Evolutionary conservation across 2,329 filamentous ascomycete genomes (phyloP).

Genomic region (Colletotrichum sp.): DNA sequence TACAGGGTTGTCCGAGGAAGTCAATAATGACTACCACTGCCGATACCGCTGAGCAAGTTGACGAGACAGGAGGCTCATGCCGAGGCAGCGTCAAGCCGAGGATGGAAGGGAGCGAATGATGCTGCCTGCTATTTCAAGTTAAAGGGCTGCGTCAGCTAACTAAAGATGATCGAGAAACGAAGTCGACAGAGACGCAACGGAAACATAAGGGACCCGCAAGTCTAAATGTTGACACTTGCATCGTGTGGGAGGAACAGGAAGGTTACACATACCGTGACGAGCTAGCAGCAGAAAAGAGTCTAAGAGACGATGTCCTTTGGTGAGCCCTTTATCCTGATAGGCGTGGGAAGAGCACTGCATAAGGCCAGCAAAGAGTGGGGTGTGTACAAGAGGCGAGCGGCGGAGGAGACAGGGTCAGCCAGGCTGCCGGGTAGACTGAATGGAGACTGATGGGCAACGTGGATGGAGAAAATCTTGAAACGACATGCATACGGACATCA

Average conservation of each 20-base stretch:
- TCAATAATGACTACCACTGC: not conserved
- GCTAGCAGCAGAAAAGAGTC: not conserved
- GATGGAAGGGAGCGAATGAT: not conserved
- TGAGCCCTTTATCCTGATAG: slow-evolving; percentile 10
- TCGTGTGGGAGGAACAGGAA: not conserved
- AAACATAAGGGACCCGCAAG: not conserved
- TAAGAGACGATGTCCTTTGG: not conserved
- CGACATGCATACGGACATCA: slow-evolving; percentile 10
- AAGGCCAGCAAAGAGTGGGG: slow-evolving; percentile 16
- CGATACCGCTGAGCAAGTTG: not conserved
- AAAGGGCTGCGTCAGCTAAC: not conserved
- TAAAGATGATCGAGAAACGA: not conserved
- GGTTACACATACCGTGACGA: slow-evolving; percentile 11
- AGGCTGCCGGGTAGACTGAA: not conserved
- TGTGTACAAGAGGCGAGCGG: slow-evolving; percentile 8
- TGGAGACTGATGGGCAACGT: not conserved
- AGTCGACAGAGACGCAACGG: not conserved
- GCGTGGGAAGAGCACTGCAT: slow-evolving; percentile 9
- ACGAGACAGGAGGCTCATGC: not conserved
- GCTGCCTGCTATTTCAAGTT: not conserved
- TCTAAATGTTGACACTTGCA: slow-evolving; percentile 8
- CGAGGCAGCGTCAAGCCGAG: not conserved
- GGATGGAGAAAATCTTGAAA: slow-evolving; percentile 1
- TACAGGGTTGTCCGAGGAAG: not conserved
- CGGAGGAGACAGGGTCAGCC: slow-evolving; percentile 1